These are phyloP conservation scores for Chrysosporium queenslandicum DNA, from an alignment of 2,329 filamentous ascomycete species.

Conservation along the genomic window DNA sequence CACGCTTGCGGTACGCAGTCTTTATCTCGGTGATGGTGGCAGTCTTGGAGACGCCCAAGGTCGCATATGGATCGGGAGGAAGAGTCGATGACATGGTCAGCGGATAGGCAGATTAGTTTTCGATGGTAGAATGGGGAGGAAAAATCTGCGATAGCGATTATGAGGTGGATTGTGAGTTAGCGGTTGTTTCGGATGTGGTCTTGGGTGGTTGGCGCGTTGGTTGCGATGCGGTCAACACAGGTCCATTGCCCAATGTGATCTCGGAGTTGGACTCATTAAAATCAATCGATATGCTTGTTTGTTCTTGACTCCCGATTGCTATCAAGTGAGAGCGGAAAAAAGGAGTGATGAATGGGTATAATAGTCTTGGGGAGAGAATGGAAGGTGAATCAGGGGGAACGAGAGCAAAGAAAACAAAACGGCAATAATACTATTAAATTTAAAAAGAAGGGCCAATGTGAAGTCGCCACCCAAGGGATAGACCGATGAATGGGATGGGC, in stretches of 20 bases:
- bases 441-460: neutral
- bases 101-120: neutral
- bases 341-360: neutral
- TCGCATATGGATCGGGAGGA: conserved; percentile 62
- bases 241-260: neutral
- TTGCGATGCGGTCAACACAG: neutral
- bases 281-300: no score
- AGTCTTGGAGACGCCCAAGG: conserved; percentile 62
- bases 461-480: neutral
- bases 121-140: neutral
- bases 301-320: neutral
- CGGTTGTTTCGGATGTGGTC: neutral
- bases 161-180: neutral
- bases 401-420: no score
- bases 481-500: no score
- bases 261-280: no score
- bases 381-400: no score
- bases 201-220: neutral
- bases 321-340: neutral
- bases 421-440: neutral
- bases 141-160: no score
- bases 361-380: no score
- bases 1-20: conserved; percentile 71
- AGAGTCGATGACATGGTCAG: neutral
- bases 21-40: conserved; percentile 64